A percentile compares a stretch with the other conserved stretches of the same genome.
Evolutionary conservation across 768 basidiomycete species (phyloP).

Genomic region (Calocera cornea): DNA sequence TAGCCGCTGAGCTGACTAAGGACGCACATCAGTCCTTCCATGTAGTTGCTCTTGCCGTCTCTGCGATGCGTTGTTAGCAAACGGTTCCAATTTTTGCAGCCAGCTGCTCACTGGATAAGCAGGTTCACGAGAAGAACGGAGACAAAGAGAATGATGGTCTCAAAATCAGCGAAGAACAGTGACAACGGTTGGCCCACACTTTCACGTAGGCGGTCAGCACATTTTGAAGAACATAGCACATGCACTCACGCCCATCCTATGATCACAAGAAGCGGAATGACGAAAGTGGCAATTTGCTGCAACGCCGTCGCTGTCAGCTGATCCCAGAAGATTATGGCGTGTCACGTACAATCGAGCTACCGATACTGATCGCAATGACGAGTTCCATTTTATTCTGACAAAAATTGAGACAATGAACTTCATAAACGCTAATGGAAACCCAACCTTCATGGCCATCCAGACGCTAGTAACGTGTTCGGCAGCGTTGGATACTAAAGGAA

Average conservation of each 20-base stretch:
- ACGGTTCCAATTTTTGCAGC: neutral
- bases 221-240: constrained; percentile 10
- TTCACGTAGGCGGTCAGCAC: constrained; percentile 3
- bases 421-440: constrained; percentile 20
- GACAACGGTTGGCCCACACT: constrained; percentile 60
- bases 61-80: constrained; percentile 22
- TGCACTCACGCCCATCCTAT: constrained; percentile 67
- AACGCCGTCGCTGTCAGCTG: neutral
- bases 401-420: too few relatives aligned
- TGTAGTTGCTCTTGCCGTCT: constrained; percentile 79
- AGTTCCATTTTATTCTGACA: constrained; percentile 60
- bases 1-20: neutral
- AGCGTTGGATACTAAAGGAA: constrained; percentile 77
- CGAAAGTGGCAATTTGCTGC: constrained; percentile 76
- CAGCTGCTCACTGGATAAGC: constrained; percentile 34
- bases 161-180: constrained; percentile 74
- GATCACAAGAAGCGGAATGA: constrained; percentile 76
- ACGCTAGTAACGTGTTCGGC: constrained; percentile 56
- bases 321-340: neutral
- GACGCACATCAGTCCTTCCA: constrained; percentile 70
- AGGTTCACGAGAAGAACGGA: constrained; percentile 81
- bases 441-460: constrained; percentile 17
- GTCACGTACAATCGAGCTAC: constrained; percentile 59
- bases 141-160: constrained; percentile 77
- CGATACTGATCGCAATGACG: constrained; percentile 68